Conservation (phyloP, 495 filamentous ascomycete species). For the Penicillium daleae region DNA sequence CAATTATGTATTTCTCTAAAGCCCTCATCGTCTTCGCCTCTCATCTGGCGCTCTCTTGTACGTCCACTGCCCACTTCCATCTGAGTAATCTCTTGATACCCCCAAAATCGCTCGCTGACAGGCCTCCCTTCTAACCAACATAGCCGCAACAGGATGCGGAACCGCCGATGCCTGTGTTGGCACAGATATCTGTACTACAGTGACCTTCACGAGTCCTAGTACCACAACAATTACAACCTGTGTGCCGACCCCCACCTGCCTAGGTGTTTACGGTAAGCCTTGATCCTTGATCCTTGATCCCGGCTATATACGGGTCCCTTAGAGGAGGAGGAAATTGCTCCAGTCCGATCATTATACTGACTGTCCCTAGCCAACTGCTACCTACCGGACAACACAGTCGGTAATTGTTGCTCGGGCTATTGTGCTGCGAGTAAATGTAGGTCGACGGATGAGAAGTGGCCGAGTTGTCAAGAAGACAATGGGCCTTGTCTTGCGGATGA, state of each 20-base stretch:
- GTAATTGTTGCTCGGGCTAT: conserved; percentile 33
- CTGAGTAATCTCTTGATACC: background rate
- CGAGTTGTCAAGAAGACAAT: conserved; percentile 28
- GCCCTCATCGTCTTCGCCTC: conserved; percentile 8
- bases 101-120: background rate
- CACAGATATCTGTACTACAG: conserved; percentile 39
- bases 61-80: background rate
- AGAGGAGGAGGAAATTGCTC: too few relatives aligned
- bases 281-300: too few relatives aligned
- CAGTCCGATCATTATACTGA: background rate
- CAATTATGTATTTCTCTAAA: conserved; percentile 21
- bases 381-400: conserved; percentile 20
- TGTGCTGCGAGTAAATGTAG: conserved; percentile 33
- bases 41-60: conserved; percentile 18
- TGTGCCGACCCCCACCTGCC: conserved; percentile 37
- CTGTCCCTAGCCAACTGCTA: conserved; percentile 14
- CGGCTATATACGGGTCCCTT: too few relatives aligned
- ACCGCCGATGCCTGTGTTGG: conserved; percentile 33
- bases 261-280: conserved; percentile 37
- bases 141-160: conserved; percentile 26
- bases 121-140: background rate
- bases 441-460: conserved; percentile 31
- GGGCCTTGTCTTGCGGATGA: conserved; percentile 26
- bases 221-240: conserved; percentile 39
- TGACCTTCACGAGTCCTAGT: conserved; percentile 31